Base-by-base conservation (phyloP, 2,329 filamentous ascomycete species). In the Huntiella omanensis region DNA sequence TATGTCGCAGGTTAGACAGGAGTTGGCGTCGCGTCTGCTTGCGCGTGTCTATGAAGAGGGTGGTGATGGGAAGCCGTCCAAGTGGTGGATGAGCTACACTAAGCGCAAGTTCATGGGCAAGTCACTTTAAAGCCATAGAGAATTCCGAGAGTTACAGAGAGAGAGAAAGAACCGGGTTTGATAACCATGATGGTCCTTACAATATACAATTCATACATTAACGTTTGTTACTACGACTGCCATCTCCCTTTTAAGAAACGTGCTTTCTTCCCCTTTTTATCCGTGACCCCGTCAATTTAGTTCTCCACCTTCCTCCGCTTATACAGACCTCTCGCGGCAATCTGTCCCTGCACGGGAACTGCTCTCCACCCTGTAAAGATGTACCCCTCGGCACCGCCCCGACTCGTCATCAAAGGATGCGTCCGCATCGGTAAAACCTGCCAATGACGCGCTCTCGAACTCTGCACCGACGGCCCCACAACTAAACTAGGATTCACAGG, bases 91-190 rank as follows among this genome's bases (percentile, higher is more conserved):
- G 61, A 96, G 91, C 70, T 98, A 95, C 62, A 84, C 83, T 46
- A 96, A 96, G 78, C 80, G 91, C 66, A 95, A 95, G 76, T 98
- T 98, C 60, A 96, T 98, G 91, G 87, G 87, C 62, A 96, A 96
- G 76, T 74, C 75, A 54, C 67, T 91, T 64, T 87, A 69, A 61
- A 33, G 7, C 33, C 7, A 37, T n/a, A 28, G 19, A 15, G 32
- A 43, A 4, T 16, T 7, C 3, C 2, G 7, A 28, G 22, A 10
- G 8, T 28, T 28, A 28, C 22, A 28, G 22, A 28, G 22, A 28
- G 8, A 17, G 17, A 28, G 22, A 10, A 28, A 17, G 16, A 17
- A 17, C 16, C 22, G 1, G 22, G 7, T 28, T 28, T 28, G 8
- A 7, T 28, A 28, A 28, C 22, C 8, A 7, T 8, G 1, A 3